Conservation (phyloP, 192 early-diverging fungal genomes). For the Coemansia sp. region DNA sequence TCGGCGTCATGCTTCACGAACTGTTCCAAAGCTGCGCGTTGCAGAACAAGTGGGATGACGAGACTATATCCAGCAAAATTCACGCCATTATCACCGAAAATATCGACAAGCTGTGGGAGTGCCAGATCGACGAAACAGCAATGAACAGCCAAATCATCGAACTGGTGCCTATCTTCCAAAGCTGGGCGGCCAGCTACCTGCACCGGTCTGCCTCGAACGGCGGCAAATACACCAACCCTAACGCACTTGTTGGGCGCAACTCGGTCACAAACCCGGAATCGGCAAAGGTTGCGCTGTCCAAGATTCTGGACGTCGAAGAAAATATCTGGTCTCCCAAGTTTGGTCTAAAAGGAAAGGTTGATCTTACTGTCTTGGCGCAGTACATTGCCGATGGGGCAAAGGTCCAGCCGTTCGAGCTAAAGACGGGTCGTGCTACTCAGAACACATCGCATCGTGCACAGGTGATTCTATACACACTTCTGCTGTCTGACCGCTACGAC, state of each 20-base stretch:
- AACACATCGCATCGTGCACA: slow-evolving; percentile 77
- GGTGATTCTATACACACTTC: slow-evolving; percentile 77
- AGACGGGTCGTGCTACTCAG: slow-evolving; percentile 70
- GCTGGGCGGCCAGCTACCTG: slow-evolving; percentile 57
- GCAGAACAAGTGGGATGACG: slow-evolving; percentile 60
- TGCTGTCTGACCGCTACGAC: slow-evolving; percentile 84
- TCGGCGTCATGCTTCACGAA: slow-evolving; percentile 82
- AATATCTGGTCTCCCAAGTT: slow-evolving; percentile 87
- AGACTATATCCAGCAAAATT: slow-evolving; percentile 53
- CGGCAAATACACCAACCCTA: slow-evolving; percentile 19
- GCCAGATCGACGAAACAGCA: slow-evolving; percentile 62
- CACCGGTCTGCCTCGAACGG: slow-evolving; percentile 17
- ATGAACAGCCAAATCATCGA: slow-evolving; percentile 56
- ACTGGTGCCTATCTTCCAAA: slow-evolving; percentile 55
- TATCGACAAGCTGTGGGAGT: slow-evolving; percentile 70
- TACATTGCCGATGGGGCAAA: slow-evolving; percentile 30
- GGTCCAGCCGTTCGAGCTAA: slow-evolving; percentile 84
- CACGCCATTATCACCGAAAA: slow-evolving; percentile 54
- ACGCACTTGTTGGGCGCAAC: background rate
- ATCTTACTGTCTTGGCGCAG: slow-evolving; percentile 60
- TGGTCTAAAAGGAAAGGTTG: slow-evolving; percentile 92
- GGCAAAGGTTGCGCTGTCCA: slow-evolving; percentile 56
- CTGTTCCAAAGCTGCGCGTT: slow-evolving; percentile 70
- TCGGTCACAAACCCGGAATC: background rate
- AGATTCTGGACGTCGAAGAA: slow-evolving; percentile 87